phyloP scores from a whole-genome alignment of 2,329 filamentous ascomycete genomes.

The Cladophialophora bantiana region DNA sequence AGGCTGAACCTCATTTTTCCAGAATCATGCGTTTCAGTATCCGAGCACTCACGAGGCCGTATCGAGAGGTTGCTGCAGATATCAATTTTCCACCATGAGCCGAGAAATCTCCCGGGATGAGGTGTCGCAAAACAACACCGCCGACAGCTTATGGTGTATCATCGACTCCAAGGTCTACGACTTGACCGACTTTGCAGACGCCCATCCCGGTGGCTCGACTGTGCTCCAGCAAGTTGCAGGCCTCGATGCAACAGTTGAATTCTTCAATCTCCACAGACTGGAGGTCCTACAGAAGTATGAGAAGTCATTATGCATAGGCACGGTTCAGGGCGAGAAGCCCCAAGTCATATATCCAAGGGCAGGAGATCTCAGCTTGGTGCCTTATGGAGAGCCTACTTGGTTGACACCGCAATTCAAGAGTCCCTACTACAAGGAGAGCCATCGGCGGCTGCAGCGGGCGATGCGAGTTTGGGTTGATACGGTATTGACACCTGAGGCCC shows the following conservation, averaged over 20 bases:
- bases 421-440: constrained; percentile 37
- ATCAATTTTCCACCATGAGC: constrained; percentile 10
- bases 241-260: constrained; percentile 71
- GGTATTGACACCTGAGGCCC: constrained; percentile 34
- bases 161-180: constrained; percentile 83
- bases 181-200: constrained; percentile 79
- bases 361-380: constrained; percentile 76
- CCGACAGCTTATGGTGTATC: constrained; percentile 80
- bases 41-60: background rate
- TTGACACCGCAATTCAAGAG: constrained; percentile 75
- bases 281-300: constrained; percentile 81
- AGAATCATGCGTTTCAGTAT: background rate
- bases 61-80: constrained; percentile 2
- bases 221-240: constrained; percentile 87
- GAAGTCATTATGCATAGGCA: constrained; percentile 73
- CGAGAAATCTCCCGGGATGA: constrained; percentile 64
- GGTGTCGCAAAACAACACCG: constrained; percentile 82
- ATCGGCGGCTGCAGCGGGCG: constrained; percentile 34
- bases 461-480: constrained; percentile 36
- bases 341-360: constrained; percentile 72
- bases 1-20: background rate
- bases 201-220: constrained; percentile 86
- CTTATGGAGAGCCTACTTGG: constrained; percentile 86
- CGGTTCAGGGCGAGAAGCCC: constrained; percentile 75
- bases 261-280: constrained; percentile 85